A percentile compares a stretch with the other conserved stretches of the same genome.
Evolutionary conservation across 1,284 basidiomycete species (phyloP).

Genomic region (Rhodotorula sp.): DNA sequence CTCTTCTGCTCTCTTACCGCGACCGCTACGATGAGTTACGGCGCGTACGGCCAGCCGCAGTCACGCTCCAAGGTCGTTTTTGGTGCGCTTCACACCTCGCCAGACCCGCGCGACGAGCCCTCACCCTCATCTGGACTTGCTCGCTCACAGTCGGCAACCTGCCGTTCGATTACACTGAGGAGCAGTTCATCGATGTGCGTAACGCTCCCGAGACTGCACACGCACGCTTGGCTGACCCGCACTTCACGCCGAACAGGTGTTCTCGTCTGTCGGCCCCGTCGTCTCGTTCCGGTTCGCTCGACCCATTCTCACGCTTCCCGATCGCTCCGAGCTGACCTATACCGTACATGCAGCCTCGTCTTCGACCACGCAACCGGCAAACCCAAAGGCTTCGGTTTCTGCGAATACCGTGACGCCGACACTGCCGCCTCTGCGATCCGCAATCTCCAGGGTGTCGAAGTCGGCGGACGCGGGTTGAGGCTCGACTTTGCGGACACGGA

Average conservation of each 20-base stretch:
- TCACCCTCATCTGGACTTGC: neutral
- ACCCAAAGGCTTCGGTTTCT: constrained; percentile 79
- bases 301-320: neutral
- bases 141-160: constrained; percentile 37
- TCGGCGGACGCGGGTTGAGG: constrained; percentile 77
- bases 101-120: neutral
- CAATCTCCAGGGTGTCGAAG: constrained; percentile 74
- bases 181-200: constrained; percentile 37
- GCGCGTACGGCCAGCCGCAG: constrained; percentile 29
- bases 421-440: constrained; percentile 81
- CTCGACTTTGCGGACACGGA: constrained; percentile 67
- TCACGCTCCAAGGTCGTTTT: constrained; percentile 34
- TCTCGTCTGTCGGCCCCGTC: constrained; percentile 81
- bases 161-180: constrained; percentile 40
- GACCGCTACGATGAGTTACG: constrained; percentile 12
- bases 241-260: constrained; percentile 52
- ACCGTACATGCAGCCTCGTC: constrained; percentile 64
- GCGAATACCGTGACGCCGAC: constrained; percentile 67
- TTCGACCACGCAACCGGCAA: constrained; percentile 95
- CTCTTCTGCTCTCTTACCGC: neutral
- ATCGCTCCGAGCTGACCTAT: constrained; percentile 3
- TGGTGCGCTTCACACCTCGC: constrained; percentile 8
- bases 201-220: too few relatives aligned
- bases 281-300: constrained; percentile 70
- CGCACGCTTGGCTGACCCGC: constrained; percentile 1